Evolutionary conservation across 805 yeast genomes (phyloP), one percentile per base, ranked within the genome.

Genomic region (Yarrowia sp.): DNA sequence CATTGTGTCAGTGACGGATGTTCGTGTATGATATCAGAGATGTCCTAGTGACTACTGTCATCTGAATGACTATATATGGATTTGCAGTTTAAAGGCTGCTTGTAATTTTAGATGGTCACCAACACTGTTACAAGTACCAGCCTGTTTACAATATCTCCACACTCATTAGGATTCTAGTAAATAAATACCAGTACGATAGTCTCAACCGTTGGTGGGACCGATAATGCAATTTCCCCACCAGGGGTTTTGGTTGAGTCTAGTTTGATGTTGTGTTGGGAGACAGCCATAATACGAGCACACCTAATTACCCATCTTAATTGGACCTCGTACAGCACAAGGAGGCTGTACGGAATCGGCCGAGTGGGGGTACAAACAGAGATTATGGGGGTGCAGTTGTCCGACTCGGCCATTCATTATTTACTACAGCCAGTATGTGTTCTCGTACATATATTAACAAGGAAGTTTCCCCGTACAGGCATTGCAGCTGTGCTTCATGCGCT

Each of bases 241-340:
- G 36, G 52, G 36, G 52, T 48, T 17, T 30, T 21, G 38, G 54
- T 48, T 48, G 54, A 48, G 54, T 28, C 54, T 48, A 32, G 54
- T 19, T 30, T 19, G 35, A n/a, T 10, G 19, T n/a, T 28, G 52
- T 46, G 54, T 48, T 48, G 54, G 38, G 54, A 28, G 54, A 28
- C 33, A 19, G 43, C 2, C 43, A 26, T 10, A 28, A 44, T 16
- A 24, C 14, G 49, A 24, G 36, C 52, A 12, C 7, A 30, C 6
- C 8, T 26, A 26, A 46, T 26, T 17, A 44, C 16, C n/a, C 16
- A 16, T 40, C 43, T 21, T 4, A 40, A 19, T 40, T 12, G 19
- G 43, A n/a, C 43, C 26, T 11, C 24, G 22, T 38, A 1, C 43
- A 40, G 28, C 26, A 22, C 46, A 41, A 41, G 14, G 46, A 41